Base-by-base conservation (phyloP, 768 basidiomycete species). In the Phanerodontia chrysosporium region DNA sequence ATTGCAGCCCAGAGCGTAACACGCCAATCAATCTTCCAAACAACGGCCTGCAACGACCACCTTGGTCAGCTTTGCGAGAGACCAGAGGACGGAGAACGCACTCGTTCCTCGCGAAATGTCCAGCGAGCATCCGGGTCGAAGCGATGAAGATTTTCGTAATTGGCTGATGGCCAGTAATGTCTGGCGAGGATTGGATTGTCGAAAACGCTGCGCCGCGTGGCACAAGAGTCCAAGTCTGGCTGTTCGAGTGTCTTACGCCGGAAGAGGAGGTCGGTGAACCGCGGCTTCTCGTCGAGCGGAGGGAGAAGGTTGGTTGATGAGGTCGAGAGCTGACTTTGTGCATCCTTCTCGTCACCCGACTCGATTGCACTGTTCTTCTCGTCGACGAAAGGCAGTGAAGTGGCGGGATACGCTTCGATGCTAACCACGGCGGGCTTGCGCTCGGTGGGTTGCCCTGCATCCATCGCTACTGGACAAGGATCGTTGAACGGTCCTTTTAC, bases 61-160 rank as follows among this genome's bases (percentile, higher is more conserved):
- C 39, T 35, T 35, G 12, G n/a, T 35, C 3, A 55, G 53, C 3
- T 22, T 44, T 42, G 30, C 18, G 13, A 12, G 21, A 1, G 24
- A 21, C 16, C 35, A 16, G 10, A 54, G 12, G 12, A 44, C 27
- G 13, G 14, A 28, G 57, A 0, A 29, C 75, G 44, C 51, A 80
- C 79, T 70, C 73, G 75, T 67, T 87, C 85, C 67, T 87, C 84
- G 30, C 81, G 65, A 76, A 79, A 83, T 10, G 86, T 85, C 86
- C 86, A 87, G 18, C 85, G 76, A 24, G 84, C 85, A 21, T 68
- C 58, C 3, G 82, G 81, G 64, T 87, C 82, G 61, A 89, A 86
- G 7, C 84, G 74, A 60, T 81, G 81, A 7, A 76, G 64, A 62
- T 84, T 84, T 68, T 86, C 84, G 57, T 83, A 84, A 60, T 74